These are phyloP conservation scores for Neonectria magnoliae DNA, from an alignment of 2,329 filamentous ascomycete genomes.

Conservation along the genomic window DNA sequence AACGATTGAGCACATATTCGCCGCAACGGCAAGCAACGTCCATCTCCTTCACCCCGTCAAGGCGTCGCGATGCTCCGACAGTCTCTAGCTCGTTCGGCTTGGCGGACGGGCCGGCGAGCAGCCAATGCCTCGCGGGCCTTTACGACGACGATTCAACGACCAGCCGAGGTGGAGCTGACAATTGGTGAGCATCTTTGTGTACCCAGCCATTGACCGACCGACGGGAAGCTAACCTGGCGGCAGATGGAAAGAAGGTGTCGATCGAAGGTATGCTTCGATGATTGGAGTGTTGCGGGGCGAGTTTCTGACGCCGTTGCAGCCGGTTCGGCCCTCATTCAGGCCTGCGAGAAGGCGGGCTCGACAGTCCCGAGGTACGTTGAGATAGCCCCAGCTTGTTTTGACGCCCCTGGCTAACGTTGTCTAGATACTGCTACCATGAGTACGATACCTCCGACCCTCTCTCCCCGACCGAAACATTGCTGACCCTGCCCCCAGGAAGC, in stretches of 20 bases:
- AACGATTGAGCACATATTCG: slow-evolving; percentile 53
- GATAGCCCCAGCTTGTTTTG: slow-evolving; percentile 19
- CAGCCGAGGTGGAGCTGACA: slow-evolving; percentile 95
- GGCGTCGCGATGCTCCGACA: slow-evolving; percentile 76
- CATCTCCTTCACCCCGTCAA: slow-evolving; percentile 59
- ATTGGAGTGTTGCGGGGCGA: slow-evolving; percentile 29
- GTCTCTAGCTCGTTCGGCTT: slow-evolving; percentile 73
- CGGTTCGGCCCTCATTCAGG: slow-evolving; percentile 96
- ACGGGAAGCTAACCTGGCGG: slow-evolving; percentile 45
- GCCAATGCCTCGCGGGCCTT: slow-evolving; percentile 78
- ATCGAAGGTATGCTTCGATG: slow-evolving; percentile 79
- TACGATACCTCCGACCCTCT: slow-evolving; percentile 58
- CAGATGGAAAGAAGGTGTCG: slow-evolving; percentile 97
- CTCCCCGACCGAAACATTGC: slow-evolving; percentile 45
- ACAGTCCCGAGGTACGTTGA: slow-evolving; percentile 81
- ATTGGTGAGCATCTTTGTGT: slow-evolving; percentile 69
- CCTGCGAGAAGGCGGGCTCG: slow-evolving; percentile 95
- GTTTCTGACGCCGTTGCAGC: slow-evolving; percentile 67
- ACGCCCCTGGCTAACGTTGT: slow-evolving; percentile 48
- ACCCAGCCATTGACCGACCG: slow-evolving; percentile 44
- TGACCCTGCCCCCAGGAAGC: slow-evolving; percentile 73
- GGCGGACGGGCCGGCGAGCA: slow-evolving; percentile 69
- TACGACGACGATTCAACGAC: slow-evolving; percentile 79
- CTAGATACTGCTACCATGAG: slow-evolving; percentile 98
- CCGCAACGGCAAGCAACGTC: slow-evolving; percentile 50